A percentile compares a stretch with the other conserved stretches of the same genome.
phyloP scores from a whole-genome alignment of 2,329 filamentous ascomycete genomes.

The Paracoccidioides brasiliensis region DNA sequence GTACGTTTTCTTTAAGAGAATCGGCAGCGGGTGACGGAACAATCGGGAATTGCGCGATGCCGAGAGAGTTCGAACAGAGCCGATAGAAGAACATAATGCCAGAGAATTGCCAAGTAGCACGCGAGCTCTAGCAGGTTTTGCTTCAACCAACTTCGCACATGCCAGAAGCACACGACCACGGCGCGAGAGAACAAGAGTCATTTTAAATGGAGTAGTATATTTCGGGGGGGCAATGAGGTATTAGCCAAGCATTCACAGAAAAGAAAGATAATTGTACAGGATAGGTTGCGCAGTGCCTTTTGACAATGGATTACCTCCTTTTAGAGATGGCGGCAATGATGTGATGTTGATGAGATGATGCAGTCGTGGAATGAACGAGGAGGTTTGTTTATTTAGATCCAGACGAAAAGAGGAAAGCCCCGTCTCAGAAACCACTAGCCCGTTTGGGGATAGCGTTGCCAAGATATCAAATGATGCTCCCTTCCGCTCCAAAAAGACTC shows the following conservation, averaged over 20 bases:
- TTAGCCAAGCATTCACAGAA: neutral
- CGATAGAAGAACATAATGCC: neutral
- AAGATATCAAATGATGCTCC: constrained; percentile 1
- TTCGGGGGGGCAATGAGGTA: neutral
- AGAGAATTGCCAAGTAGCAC: neutral
- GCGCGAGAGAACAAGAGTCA: constrained; percentile 22
- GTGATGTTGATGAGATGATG: neutral
- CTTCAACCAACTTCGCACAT: constrained; percentile 1
- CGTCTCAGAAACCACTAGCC: neutral
- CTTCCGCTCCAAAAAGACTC: neutral
- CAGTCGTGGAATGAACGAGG: neutral
- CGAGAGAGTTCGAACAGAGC: neutral
- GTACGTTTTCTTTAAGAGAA: constrained; percentile 18
- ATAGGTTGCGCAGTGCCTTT: neutral
- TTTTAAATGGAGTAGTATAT: constrained; percentile 9
- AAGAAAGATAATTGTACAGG: neutral
- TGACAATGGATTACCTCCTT: neutral
- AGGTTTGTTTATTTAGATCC: constrained; percentile 7
- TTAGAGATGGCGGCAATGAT: neutral
- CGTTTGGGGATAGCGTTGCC: constrained; percentile 16
- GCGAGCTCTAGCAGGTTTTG: neutral
- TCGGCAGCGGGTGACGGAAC: constrained; percentile 11
- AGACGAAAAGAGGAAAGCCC: constrained; percentile 6
- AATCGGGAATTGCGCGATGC: constrained; percentile 2
- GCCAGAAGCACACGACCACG: constrained; percentile 19